These are phyloP conservation scores for Musa troglodytarum DNA, from an alignment of 176 grass and related monocot species.

Conservation along the genomic window DNA sequence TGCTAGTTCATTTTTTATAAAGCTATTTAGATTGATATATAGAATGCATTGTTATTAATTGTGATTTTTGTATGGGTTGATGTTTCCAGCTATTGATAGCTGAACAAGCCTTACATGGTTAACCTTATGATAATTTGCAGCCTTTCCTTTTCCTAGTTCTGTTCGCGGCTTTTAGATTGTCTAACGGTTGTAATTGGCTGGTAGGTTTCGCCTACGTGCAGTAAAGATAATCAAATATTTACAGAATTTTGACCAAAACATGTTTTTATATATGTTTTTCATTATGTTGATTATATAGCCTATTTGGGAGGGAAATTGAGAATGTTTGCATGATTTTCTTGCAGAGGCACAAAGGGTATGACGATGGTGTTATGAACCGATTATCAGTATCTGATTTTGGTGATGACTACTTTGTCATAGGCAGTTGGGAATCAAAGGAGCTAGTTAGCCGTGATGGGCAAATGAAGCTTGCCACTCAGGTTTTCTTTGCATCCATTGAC, in stretches of 20 bases:
- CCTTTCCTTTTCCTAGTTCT: not conserved
- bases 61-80: no score
- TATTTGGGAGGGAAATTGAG: constrained; percentile 7
- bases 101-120: no score
- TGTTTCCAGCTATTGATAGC: no score
- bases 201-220: not conserved
- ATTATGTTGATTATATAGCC: not conserved
- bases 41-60: no score
- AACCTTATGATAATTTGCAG: no score
- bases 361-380: constrained; percentile 30
- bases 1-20: not conserved
- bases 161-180: not conserved
- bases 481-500: constrained; percentile 24
- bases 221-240: not conserved
- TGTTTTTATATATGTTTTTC: not conserved
- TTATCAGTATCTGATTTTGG: constrained; percentile 57
- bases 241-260: not conserved
- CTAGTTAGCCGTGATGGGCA: constrained; percentile 13
- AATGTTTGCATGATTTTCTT: constrained; percentile 24
- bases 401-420: constrained; percentile 78
- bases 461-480: constrained; percentile 10
- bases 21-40: no score
- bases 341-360: constrained; percentile 48
- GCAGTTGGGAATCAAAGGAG: constrained; percentile 26
- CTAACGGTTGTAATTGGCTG: not conserved